Percentiles rank a stretch among this genome's conserved stretches.
Conservation (phyloP, 2,329 filamentous ascomycete genomes). For the Fusarium algeriense region DNA sequence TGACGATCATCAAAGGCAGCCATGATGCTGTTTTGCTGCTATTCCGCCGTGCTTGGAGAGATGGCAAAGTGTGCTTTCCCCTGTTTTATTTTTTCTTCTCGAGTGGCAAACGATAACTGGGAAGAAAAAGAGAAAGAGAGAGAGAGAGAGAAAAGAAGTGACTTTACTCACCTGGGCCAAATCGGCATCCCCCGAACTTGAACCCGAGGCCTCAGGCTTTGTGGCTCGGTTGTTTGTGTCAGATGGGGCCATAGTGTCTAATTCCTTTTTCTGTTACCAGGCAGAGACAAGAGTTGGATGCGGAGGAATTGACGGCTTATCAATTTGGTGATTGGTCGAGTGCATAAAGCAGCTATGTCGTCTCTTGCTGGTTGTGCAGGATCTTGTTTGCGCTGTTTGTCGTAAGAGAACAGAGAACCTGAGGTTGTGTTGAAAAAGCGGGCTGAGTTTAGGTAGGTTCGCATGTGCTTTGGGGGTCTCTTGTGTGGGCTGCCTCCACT, state of each 20-base stretch:
- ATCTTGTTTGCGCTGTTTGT: constrained; percentile 18
- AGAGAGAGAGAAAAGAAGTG: background rate
- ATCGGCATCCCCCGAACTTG: constrained; percentile 42
- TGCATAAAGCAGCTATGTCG: background rate
- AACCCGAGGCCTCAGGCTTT: constrained; percentile 22
- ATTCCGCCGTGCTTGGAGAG: constrained; percentile 10
- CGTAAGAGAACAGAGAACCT: constrained; percentile 18
- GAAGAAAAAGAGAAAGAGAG: background rate
- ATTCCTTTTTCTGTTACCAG: background rate
- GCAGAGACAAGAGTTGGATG: background rate
- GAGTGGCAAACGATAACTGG: background rate
- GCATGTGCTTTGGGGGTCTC: constrained; percentile 2
- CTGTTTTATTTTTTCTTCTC: background rate
- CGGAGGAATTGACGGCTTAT: background rate
- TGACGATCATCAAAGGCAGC: background rate
- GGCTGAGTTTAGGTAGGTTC: constrained; percentile 5
- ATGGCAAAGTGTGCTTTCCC: constrained; percentile 11
- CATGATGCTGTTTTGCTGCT: constrained; percentile 7
- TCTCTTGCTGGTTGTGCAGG: background rate
- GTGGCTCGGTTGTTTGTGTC: constrained; percentile 29
- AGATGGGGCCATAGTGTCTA: constrained; percentile 28
- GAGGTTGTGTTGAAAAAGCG: background rate
- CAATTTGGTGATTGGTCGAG: background rate
- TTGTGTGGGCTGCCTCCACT: background rate
- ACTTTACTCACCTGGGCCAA: constrained; percentile 43